Conservation (phyloP, 2,329 filamentous ascomycete genomes). For the Sphaerostilbella broomeana region DNA sequence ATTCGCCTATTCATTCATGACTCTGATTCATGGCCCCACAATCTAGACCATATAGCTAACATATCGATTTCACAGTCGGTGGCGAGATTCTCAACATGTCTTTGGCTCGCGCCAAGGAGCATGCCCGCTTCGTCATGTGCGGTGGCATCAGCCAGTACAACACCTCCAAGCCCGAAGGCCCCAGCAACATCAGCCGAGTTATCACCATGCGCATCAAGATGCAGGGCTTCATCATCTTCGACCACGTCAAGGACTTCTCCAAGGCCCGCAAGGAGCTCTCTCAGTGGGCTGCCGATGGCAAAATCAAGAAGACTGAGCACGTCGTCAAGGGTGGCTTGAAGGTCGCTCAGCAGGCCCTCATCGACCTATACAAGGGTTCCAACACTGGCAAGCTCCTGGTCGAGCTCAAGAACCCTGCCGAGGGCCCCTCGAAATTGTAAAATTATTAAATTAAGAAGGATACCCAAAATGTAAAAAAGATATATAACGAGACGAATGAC, state of each 20-base stretch:
- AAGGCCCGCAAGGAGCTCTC: conserved; percentile 54
- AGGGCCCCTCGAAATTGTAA: conserved; percentile 19
- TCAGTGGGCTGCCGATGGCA: conserved; percentile 64
- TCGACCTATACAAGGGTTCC: conserved; percentile 58
- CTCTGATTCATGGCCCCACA: too few species aligned
- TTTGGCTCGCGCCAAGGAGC: conserved; percentile 53
- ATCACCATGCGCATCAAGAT: conserved; percentile 52
- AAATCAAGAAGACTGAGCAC: conserved; percentile 64
- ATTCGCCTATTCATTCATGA: neutral
- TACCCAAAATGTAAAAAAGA: conserved; percentile 3
- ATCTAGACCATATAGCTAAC: neutral
- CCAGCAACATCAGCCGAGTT: conserved; percentile 47
- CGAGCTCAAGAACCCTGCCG: conserved; percentile 38
- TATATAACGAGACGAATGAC: too few species aligned
- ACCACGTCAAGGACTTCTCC: conserved; percentile 53
- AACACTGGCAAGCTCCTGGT: conserved; percentile 65
- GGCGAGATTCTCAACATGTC: conserved; percentile 64
- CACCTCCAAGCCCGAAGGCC: conserved; percentile 45
- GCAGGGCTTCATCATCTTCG: conserved; percentile 69
- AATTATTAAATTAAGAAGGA: neutral
- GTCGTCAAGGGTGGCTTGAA: conserved; percentile 63
- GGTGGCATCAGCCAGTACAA: conserved; percentile 68
- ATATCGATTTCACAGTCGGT: conserved; percentile 40
- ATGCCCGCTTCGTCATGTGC: conserved; percentile 64
- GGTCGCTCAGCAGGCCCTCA: conserved; percentile 55